Conservation (phyloP, 2,329 filamentous ascomycete species). For the Scleromitrula shiraiana region DNA sequence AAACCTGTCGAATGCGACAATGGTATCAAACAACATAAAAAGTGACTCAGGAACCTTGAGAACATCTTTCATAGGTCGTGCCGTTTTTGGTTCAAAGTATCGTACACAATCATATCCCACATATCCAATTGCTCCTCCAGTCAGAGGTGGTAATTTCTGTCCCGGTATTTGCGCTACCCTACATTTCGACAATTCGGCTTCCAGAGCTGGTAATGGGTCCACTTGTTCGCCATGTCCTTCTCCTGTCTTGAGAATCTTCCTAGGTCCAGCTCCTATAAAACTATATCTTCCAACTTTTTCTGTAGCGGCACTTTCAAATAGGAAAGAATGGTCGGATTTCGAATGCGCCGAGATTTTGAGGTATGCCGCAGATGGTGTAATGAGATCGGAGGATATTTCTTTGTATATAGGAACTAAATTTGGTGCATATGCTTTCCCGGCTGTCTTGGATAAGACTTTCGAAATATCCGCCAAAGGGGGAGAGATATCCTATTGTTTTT, state of each 20-base stretch:
- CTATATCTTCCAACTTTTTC: conserved; percentile 93
- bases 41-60: conserved; percentile 85
- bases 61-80: conserved; percentile 77
- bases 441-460: conserved; percentile 45
- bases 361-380: conserved; percentile 93
- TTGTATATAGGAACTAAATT: conserved; percentile 79
- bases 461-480: conserved; percentile 54
- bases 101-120: conserved; percentile 95
- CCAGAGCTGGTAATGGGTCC: conserved; percentile 77
- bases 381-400: conserved; percentile 81
- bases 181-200: conserved; percentile 70
- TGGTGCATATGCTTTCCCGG: conserved; percentile 44
- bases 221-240: conserved; percentile 75
- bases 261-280: conserved; percentile 76
- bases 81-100: conserved; percentile 98
- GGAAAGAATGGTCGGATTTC: conserved; percentile 73
- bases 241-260: conserved; percentile 81
- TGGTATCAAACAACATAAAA: conserved; percentile 95
- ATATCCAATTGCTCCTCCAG: conserved; percentile 90
- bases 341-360: conserved; percentile 77
- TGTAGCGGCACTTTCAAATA: conserved; percentile 92
- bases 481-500: conserved; percentile 36
- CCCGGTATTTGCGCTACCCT: conserved; percentile 78
- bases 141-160: conserved; percentile 74
- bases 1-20: conserved; percentile 92